Base-by-base conservation (phyloP, 2,329 filamentous ascomycete species). In the Apiospora rasikravindrae region DNA sequence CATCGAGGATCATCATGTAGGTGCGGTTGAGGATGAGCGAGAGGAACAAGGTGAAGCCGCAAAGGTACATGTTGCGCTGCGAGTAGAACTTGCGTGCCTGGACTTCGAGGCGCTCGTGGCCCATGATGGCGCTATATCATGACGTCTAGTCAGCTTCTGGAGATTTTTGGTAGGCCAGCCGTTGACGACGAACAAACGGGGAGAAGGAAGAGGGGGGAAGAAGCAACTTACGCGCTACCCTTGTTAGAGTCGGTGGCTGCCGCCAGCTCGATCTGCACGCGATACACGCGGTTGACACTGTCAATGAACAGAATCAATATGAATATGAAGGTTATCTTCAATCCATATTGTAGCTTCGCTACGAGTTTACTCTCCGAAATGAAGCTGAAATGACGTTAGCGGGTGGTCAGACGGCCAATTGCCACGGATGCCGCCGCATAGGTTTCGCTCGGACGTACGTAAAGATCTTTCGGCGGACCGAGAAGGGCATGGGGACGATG, bases 31-130 rank as follows among this genome's bases (percentile, higher is more conserved):
- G 94, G 84, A 99, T 99, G 76, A 99, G 89, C 70, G 96, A 98
- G 74, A 99, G 92, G 91, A 99, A 98, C 75, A 99, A 92, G 6
- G 96, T 99, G 88, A 99, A 99, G 78, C 96, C 96, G 84, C 96
- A 98, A 74, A 99, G 95, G 87, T 99, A 99, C 96, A 99, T 99
- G 91, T 99, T 99, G 84, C 96, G 95, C 88, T 99, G 96, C 74
- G 95, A 98, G 90, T 99, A 99, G 89, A 99, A 99, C 86, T 99
- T 99, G 89, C 96, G 95, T 76, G 96, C 96, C 85, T 99, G 96
- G 70, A 98, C 96, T 86, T 99, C 96, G 90, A 97, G 95, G 76
- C 96, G 96, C 83, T 98, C 96, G 81, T 94, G 92, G 75, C 96
- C 96, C 79, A 98, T 91, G 73, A 95, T 91, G 69, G 91, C 90